These are phyloP conservation scores for Xerocomus amazonicus DNA, from an alignment of 1,284 basidiomycete genomes.

Conservation along the genomic window DNA sequence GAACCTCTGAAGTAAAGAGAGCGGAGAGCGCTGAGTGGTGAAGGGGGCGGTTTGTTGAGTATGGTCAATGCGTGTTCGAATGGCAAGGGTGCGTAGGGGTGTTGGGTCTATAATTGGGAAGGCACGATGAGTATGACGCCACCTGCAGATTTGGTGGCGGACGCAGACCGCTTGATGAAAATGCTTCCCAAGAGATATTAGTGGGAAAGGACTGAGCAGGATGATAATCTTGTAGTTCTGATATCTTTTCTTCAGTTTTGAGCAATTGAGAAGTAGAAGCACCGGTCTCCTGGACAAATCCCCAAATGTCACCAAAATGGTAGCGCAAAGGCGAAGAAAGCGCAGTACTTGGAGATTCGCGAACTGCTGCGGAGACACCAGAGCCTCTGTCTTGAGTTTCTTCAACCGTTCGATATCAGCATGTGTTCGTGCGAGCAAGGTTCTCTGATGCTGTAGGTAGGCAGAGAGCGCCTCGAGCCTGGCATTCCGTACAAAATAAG, in stretches of 20 bases:
- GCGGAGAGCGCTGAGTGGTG: conserved; percentile 40
- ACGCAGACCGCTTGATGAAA: conserved; percentile 31
- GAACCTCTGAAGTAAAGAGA: conserved; percentile 59
- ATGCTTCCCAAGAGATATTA: conserved; percentile 32
- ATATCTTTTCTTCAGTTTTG: conserved; percentile 14
- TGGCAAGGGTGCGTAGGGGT: conserved; percentile 45
- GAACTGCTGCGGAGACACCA: conserved; percentile 32
- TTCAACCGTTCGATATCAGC: conserved; percentile 56
- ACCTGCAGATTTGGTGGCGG: neutral
- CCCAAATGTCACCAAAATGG: conserved; percentile 1
- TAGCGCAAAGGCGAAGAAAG: neutral
- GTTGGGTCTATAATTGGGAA: conserved; percentile 34
- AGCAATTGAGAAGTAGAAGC: conserved; percentile 3
- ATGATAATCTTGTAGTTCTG: conserved; percentile 37
- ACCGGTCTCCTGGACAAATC: conserved; percentile 8
- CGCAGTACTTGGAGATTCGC: conserved; percentile 35
- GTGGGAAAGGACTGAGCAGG: conserved; percentile 30
- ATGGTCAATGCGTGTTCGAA: conserved; percentile 35
- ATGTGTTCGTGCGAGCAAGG: conserved; percentile 53
- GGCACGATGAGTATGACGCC: conserved; percentile 6
- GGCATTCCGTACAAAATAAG: conserved; percentile 11
- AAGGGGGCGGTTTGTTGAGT: conserved; percentile 37
- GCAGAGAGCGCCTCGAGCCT: conserved; percentile 65
- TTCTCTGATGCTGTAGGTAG: conserved; percentile 59
- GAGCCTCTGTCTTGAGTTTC: conserved; percentile 38